Base-by-base conservation (phyloP, 2,329 filamentous ascomycete genomes). In the Verticillium nubilum region DNA sequence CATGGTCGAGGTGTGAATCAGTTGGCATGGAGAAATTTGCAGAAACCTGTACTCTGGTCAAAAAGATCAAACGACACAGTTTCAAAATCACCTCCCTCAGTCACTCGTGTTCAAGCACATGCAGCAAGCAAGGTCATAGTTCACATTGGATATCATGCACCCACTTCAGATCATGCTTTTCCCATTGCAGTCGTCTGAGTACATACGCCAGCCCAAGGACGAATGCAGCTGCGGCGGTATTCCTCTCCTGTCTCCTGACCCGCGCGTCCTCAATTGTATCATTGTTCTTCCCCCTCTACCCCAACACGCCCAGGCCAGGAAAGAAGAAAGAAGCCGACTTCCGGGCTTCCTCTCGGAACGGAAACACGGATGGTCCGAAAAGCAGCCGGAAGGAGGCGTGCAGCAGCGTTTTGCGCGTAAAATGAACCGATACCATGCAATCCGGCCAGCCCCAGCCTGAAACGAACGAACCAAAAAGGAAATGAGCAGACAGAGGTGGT, bases 341-440 rank as follows among this genome's bases (percentile, higher is more conserved):
- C 52, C 52, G 52, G 25, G 52, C 52, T 27, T 53, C 27, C 29
- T 53, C 52, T 53, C 52, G 27, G 29, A 53, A 53, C 52, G 27
- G 27, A 53, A 27, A 53, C 27, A 47, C 37, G 37, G 37, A n/a
- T 31, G 37, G 37, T 53, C 52, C 52, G 25, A 53, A 53, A 47
- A 53, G 52, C 52, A 53, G 52, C 52, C 52, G 27, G 52, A 53
- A 47, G 52, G 25, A 27, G 52, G 25, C 27, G 52, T 53, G 52
- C 52, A 53, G 52, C 52, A 29, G 25, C 27, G 52, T 53, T 53
- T 53, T 53, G 55, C 37, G 56, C 56, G 56, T 52, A 50, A 57
- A 57, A 28, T 42, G 42, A 57, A 57, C 56, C 56, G 37, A 57
- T 57, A 57, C 56, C 56, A 57, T 57, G 56, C 56, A 57, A 57